These are phyloP conservation scores for Ophiostoma sp. DNA, from an alignment of 2,329 filamentous ascomycete species.

Conservation along the genomic window DNA sequence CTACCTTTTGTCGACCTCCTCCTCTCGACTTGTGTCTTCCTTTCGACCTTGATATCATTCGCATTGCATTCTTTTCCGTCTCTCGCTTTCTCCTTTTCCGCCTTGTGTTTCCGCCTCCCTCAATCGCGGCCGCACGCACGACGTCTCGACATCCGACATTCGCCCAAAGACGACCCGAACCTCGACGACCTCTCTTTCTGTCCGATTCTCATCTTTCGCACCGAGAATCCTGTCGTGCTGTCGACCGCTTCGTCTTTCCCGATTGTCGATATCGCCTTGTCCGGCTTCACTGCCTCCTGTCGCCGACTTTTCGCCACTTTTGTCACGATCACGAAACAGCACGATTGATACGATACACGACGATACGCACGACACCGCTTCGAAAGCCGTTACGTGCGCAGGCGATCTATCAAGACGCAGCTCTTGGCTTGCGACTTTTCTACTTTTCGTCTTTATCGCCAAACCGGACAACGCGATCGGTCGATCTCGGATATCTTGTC, in stretches of 20 bases:
- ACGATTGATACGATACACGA: constrained; percentile 7
- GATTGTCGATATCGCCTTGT: neutral
- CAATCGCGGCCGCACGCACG: neutral
- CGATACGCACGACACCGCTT: constrained; percentile 9
- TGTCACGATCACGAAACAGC: neutral
- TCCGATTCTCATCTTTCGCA: neutral
- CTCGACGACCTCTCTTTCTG: neutral
- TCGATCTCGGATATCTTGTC: neutral
- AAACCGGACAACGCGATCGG: constrained; percentile 4
- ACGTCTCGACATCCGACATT: neutral
- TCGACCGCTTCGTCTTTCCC: neutral
- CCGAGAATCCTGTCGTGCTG: neutral
- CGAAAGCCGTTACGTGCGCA: neutral
- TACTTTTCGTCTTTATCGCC: neutral
- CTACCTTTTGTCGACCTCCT: neutral
- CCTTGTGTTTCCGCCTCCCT: neutral
- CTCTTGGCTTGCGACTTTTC: constrained; percentile 2
- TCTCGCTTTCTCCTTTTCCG: constrained; percentile 8
- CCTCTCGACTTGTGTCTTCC: neutral
- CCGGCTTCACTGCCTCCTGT: neutral
- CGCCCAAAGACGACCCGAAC: neutral
- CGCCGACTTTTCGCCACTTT: constrained; percentile 9
- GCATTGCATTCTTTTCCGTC: constrained; percentile 12
- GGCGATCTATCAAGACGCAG: constrained; percentile 9
- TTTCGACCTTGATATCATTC: neutral